Evolutionary conservation across 768 basidiomycete genomes (phyloP), one percentile per base, ranked within the genome.

Genomic region (Mycena albidolilacea): DNA sequence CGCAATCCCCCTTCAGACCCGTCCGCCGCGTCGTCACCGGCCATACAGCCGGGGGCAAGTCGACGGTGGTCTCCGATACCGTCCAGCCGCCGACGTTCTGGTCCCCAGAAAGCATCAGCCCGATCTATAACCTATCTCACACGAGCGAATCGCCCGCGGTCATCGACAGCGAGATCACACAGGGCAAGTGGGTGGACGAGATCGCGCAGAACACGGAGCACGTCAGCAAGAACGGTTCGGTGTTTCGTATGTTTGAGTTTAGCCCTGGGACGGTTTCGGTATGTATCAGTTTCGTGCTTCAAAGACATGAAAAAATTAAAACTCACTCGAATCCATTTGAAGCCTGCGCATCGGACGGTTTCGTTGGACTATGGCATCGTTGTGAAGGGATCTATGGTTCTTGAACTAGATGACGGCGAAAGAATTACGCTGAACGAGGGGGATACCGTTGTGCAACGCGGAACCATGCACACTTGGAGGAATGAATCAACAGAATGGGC

Each of bases 351-450:
- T 59, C 72, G 79, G 7, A 78, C 78, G 0, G 48, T 64, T 5
- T 71, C 78, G n/a, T 30, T 80, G 39, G 80, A 81, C 66, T 78
- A 80, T 39, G 76, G 72, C 10, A 72, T 79, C 60, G 35, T 80
- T 9, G 64, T 67, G 10, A 72, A 71, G 44, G 80, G 80, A 5
- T 48, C 71, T 4, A 63, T 81, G 23, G 69, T 70, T 7, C 73
- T 78, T 0, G 73, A 75, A 17, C 63, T 79, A 19, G 79, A 81
- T 17, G 76, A 78, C 37, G 78, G 77, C 15, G 59, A 77, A 63
- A 54, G 70, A 0, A 70, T 77, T 17, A 61, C 64, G 37, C 35
- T 81, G 12, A 77, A 78, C 17, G 75, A 74, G 57, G 79, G 78
- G 0, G 77, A 81, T 48, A 73, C 76, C 21, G 39, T 78, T 37